Conservation (phyloP, 371 early-diverging fungal genomes). For the Mucor sp. region DNA sequence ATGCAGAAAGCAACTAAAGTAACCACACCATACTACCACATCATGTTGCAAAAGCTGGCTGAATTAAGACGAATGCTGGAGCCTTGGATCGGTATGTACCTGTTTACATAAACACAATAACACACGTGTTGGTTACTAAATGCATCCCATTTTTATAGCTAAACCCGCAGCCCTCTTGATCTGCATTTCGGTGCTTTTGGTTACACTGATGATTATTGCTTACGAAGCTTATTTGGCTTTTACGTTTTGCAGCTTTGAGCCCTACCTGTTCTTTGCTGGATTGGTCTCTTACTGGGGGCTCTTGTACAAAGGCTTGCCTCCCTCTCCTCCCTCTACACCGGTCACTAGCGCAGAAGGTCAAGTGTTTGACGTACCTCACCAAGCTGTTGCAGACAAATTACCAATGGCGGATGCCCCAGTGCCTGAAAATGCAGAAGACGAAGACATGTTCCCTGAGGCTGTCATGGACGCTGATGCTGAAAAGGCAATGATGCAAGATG, state of each 20-base stretch:
- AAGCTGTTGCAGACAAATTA: neutral
- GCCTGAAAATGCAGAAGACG: neutral
- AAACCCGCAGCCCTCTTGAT: conserved; percentile 12
- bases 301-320: neutral
- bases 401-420: neutral
- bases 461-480: conserved; percentile 23
- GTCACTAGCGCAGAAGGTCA: neutral
- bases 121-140: neutral
- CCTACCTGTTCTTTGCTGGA: conserved; percentile 17
- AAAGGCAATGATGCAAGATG: conserved; percentile 34
- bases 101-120: neutral
- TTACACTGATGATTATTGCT: neutral
- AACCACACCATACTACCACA: conserved; percentile 2
- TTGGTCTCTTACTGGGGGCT: conserved; percentile 19
- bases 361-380: neutral
- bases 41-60: neutral
- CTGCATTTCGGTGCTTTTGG: conserved; percentile 9
- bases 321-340: neutral
- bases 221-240: conserved; percentile 25
- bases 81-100: conserved; percentile 14
- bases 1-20: neutral
- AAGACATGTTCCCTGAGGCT: conserved; percentile 8
- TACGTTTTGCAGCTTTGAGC: conserved; percentile 18
- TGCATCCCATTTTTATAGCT: conserved; percentile 6
- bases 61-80: conserved; percentile 1